Evolutionary conservation across 495 filamentous ascomycete species (phyloP), one percentile per base, ranked within the genome.

Genomic region (Acidomyces sp.): DNA sequence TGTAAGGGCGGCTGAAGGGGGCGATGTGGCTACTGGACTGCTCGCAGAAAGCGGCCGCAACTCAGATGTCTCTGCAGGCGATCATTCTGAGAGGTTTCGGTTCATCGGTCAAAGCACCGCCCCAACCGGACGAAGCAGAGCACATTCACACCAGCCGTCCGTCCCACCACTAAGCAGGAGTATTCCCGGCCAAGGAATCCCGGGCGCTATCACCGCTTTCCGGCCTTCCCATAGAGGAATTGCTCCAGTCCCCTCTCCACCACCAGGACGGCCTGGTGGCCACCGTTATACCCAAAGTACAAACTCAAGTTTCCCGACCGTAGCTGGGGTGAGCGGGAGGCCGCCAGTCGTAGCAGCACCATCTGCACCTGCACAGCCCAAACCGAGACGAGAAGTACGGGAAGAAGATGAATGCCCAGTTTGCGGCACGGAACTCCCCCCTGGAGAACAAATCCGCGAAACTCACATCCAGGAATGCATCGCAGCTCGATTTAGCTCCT

Each of bases 341-440:
- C 39, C 39, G 4, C 3, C 40, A 36, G 31, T 29, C 21, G 16
- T 30, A 30, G 30, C 29, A 28, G 34, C 50, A 29, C 41, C 46
- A 28, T 41, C 43, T 37, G 29, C 45, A 6, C 45, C 45, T 29
- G 26, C 13, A 29, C 54, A 15, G 17, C 24, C 47, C 6, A 28
- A 33, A n/a, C 46, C 39, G 1, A 23, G 37, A 6, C 33, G 52
- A 6, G 39, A 55, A 32, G 51, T 61, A 27, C 35, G 70, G 13
- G 88, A 95, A 54, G 80, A 84, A 47, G 90, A 96, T 58, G 75
- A 88, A 41, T 97, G 90, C 54, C 87, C 87, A 3, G 76, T 95
- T 39, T 97, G 90, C 52, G 80, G 85, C 44, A 62, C 62, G 7
- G 71, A 75, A 48, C 74, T 96, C 5, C 86, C 86, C 0, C 69